Evolutionary conservation across 2,329 filamentous ascomycete species (phyloP).

Genomic region (Penicillium frequentans): DNA sequence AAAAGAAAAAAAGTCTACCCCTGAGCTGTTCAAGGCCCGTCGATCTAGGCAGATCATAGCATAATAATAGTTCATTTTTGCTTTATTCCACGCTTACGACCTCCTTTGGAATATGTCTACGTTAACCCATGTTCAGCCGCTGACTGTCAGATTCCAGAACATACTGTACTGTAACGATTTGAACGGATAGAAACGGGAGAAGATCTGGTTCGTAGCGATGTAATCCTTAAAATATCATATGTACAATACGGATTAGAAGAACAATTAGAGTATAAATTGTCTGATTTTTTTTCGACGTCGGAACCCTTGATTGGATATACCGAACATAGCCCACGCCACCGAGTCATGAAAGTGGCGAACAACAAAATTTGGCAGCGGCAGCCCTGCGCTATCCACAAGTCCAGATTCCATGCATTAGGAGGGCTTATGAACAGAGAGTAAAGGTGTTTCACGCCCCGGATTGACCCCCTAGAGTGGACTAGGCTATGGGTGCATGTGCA

Average conservation of each 20-base stretch:
- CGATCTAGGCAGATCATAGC: not conserved
- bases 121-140: not conserved
- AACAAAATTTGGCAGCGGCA: constrained; percentile 1
- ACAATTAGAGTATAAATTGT: not conserved
- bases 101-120: not conserved
- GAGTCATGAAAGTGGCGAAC: constrained; percentile 16
- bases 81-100: not conserved
- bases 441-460: constrained; percentile 10
- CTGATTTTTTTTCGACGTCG: not conserved
- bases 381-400: not conserved
- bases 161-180: not conserved
- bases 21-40: too few species aligned
- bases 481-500: constrained; percentile 7
- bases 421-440: not conserved
- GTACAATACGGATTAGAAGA: not conserved
- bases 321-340: constrained; percentile 11
- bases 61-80: not conserved
- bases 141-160: not conserved
- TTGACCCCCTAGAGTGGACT: constrained; percentile 4
- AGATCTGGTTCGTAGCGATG: not conserved
- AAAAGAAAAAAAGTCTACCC: too few species aligned
- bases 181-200: not conserved
- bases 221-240: not conserved
- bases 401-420: not conserved
- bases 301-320: not conserved